Base-by-base conservation (phyloP, 306 rosid species). In the Ziziphus jujuba region DNA sequence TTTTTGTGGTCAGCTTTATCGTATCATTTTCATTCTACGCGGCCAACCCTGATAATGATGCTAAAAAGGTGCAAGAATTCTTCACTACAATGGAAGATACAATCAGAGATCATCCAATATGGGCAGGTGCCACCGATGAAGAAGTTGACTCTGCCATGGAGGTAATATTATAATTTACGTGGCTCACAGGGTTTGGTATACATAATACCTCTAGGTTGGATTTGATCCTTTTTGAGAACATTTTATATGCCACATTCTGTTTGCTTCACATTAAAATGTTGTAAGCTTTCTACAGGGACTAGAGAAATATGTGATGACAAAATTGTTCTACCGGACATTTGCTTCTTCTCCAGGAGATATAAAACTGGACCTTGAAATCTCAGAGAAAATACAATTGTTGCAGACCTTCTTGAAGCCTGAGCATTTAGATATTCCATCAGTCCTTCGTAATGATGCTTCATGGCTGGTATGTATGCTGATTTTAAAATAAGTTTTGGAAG, bases 291-390 rank as follows among this genome's bases (percentile, higher is more conserved):
- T 40, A 69, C 84, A 88, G 91, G 91, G 87, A 57, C 78, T 88
- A 73, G 91, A 88, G 71, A 85, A 88, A 71, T 88, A 88, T 73
- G 69, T 85, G 61, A 77, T 85, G 95, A 85, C 91, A 52, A 88
- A 85, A 61, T 71, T 85, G 82, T 88, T 83, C 80, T 56, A 89
- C 3, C 74, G 91, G 56, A 83, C 87, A 47, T 88, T 85, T 11
- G 54, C 81, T 59, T 75, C 82, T 70, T 71, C 70, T 51, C 67
- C 74, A 0, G 89, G 85, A 75, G 95, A 88, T 72, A 35, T 51
- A 7, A 80, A 72, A 80, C 75, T 69, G 33, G 90, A 87, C 75
- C 61, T 65, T 56, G 79, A 85, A 76, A 64, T 83, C 63, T 80
- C 79, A 0, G 78, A 74, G 62, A 87, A 87, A 72, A 85, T 82